Conservation (phyloP, 2,329 filamentous ascomycete genomes). For the Phialophora verrucosa region DNA sequence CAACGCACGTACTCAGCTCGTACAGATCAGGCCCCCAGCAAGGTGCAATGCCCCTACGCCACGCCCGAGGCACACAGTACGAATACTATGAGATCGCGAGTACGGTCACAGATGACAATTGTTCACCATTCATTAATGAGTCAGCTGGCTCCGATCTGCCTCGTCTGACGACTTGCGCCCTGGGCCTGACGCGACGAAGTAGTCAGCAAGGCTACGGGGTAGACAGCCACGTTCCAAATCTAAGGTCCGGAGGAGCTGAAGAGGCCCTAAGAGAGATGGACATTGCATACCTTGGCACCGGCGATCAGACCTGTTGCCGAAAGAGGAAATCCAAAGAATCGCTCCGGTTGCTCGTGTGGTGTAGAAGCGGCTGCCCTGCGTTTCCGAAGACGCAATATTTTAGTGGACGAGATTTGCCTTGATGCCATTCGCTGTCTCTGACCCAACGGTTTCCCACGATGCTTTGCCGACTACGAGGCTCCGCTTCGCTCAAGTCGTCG, state of each 20-base stretch:
- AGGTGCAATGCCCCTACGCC: no score
- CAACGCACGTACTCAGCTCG: background rate
- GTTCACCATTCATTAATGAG: slow-evolving; percentile 8
- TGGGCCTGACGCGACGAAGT: background rate
- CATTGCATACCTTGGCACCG: background rate
- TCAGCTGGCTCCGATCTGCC: slow-evolving; percentile 12
- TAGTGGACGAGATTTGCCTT: background rate
- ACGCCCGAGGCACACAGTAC: background rate
- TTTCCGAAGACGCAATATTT: background rate
- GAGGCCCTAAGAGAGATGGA: background rate
- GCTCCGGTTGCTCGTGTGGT: slow-evolving; percentile 14
- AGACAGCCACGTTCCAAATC: background rate
- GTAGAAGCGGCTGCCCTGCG: background rate
- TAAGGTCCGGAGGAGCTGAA: background rate
- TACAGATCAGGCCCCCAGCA: background rate
- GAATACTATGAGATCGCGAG: background rate
- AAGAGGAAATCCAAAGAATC: slow-evolving; percentile 16
- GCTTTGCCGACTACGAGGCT: slow-evolving; percentile 11
- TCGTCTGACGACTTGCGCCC: background rate
- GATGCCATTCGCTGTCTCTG: slow-evolving; percentile 3
- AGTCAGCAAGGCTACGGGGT: slow-evolving; percentile 12
- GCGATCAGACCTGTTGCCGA: slow-evolving; percentile 9
- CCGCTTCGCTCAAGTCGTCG: slow-evolving; percentile 8
- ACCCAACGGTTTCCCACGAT: background rate
- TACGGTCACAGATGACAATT: background rate